These are phyloP conservation scores for Prillingera fragicola DNA, from an alignment of 1,284 basidiomycete species.

Conservation along the genomic window DNA sequence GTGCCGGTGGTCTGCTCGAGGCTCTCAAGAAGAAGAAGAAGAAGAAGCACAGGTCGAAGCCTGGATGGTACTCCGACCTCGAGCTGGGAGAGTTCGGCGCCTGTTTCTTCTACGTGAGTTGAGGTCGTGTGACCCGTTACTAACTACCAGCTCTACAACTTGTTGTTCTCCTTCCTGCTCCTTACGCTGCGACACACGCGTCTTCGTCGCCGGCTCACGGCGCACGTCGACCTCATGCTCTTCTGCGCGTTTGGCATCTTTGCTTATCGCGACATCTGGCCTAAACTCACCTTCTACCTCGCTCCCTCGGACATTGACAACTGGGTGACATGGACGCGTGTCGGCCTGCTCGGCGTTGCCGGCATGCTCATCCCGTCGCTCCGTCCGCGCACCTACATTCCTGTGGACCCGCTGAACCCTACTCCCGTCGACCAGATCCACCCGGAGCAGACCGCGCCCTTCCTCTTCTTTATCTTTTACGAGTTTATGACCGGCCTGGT, in stretches of 20 bases:
- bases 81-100: slow-evolving; percentile 47
- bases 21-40: slow-evolving; percentile 33
- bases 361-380: slow-evolving; percentile 52
- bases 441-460: slow-evolving; percentile 63
- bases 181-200: slow-evolving; percentile 35
- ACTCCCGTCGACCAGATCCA: slow-evolving; percentile 50
- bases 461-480: slow-evolving; percentile 56
- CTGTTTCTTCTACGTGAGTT: slow-evolving; percentile 43
- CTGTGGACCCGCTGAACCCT: slow-evolving; percentile 47
- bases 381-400: slow-evolving; percentile 52
- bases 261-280: slow-evolving; percentile 61
- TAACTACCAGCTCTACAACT: slow-evolving; percentile 31
- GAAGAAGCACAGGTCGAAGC: slow-evolving; percentile 32
- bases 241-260: slow-evolving; percentile 52
- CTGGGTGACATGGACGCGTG: slow-evolving; percentile 46
- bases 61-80: slow-evolving; percentile 42
- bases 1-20: neutral
- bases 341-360: slow-evolving; percentile 48
- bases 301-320: slow-evolving; percentile 48
- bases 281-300: slow-evolving; percentile 54
- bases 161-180: slow-evolving; percentile 39
- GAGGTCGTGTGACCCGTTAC: neutral
- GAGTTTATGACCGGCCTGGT: slow-evolving; percentile 58
- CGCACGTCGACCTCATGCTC: slow-evolving; percentile 46
- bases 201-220: slow-evolving; percentile 35